Conservation (phyloP, 495 filamentous ascomycete genomes). For the Penicillium salamii region DNA sequence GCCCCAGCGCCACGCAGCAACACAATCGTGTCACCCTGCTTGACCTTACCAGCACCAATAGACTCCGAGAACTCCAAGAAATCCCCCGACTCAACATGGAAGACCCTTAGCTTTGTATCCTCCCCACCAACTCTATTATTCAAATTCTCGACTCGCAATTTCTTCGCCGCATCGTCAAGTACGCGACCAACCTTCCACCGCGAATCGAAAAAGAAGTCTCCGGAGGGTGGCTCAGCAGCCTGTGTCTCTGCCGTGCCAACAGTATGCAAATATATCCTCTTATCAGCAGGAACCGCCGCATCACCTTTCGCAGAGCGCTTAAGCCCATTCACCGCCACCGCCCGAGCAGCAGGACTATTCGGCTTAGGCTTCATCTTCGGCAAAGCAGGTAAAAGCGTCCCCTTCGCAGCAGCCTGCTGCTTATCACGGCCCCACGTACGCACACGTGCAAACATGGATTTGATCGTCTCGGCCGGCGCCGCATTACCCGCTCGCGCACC, state of each 20-base stretch:
- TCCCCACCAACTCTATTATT: conserved; percentile 81
- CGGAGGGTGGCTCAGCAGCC: conserved; percentile 71
- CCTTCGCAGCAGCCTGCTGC: conserved; percentile 41
- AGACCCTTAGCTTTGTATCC: conserved; percentile 76
- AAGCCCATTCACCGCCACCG: conserved; percentile 65
- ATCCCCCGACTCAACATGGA: conserved; percentile 86
- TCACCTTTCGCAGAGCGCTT: conserved; percentile 90
- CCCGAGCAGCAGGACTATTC: conserved; percentile 53
- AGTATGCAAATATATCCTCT: conserved; percentile 79
- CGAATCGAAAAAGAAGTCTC: conserved; percentile 78
- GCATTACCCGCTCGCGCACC: conserved; percentile 47
- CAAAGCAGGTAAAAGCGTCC: conserved; percentile 31
- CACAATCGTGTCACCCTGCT: conserved; percentile 84
- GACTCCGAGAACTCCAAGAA: conserved; percentile 85
- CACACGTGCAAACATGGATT: conserved; percentile 61
- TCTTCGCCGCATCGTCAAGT: conserved; percentile 81
- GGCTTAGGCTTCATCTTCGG: conserved; percentile 56
- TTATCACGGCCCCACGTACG: conserved; percentile 66
- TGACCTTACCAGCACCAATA: conserved; percentile 58
- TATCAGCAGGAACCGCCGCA: conserved; percentile 70
- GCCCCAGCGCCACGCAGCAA: conserved; percentile 79
- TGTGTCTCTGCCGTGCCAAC: conserved; percentile 74
- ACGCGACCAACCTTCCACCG: conserved; percentile 88
- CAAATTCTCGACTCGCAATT: conserved; percentile 77
- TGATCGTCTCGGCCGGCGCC: conserved; percentile 42